phyloP scores from a whole-genome alignment of 768 basidiomycete genomes.

The Baorangia bicolor region DNA sequence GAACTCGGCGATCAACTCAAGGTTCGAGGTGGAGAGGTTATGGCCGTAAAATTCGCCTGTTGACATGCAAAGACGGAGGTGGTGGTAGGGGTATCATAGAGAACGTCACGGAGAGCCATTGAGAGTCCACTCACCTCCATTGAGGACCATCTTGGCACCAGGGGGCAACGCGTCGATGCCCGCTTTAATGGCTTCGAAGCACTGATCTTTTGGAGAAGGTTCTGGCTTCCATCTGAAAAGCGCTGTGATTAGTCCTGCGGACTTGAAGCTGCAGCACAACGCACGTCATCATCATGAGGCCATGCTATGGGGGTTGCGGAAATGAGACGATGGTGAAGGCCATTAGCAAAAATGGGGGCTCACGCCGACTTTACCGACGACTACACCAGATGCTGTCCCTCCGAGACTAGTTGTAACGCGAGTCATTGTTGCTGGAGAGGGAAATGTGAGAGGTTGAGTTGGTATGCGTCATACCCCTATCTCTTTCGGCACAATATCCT shows the following conservation, averaged over 20 bases:
- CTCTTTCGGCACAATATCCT: not conserved
- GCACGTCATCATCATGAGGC: constrained; percentile 59
- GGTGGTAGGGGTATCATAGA: too few relatives aligned
- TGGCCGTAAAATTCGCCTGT: constrained; percentile 60
- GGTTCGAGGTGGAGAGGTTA: constrained; percentile 40
- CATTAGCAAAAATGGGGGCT: not conserved
- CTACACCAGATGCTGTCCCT: constrained; percentile 35
- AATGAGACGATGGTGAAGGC: not conserved
- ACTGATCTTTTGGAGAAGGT: constrained; percentile 52
- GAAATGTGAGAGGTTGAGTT: not conserved
- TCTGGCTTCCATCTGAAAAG: constrained; percentile 41
- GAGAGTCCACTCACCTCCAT: constrained; percentile 40
- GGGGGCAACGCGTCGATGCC: constrained; percentile 43
- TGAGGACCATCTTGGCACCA: constrained; percentile 48
- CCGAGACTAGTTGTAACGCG: constrained; percentile 36
- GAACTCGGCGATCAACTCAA: constrained; percentile 43
- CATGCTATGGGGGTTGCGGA: constrained; percentile 32
- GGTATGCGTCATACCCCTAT: not conserved
- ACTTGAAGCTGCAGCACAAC: not conserved
- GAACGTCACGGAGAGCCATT: not conserved
- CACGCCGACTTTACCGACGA: constrained; percentile 41
- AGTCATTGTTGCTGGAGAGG: constrained; percentile 23
- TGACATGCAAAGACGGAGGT: not conserved
- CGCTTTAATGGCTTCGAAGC: constrained; percentile 62
- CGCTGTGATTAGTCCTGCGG: not conserved